These are phyloP conservation scores for Cyclostephanos invisitatus DNA, from an alignment of 108 stramenopile species.

Conservation along the genomic window DNA sequence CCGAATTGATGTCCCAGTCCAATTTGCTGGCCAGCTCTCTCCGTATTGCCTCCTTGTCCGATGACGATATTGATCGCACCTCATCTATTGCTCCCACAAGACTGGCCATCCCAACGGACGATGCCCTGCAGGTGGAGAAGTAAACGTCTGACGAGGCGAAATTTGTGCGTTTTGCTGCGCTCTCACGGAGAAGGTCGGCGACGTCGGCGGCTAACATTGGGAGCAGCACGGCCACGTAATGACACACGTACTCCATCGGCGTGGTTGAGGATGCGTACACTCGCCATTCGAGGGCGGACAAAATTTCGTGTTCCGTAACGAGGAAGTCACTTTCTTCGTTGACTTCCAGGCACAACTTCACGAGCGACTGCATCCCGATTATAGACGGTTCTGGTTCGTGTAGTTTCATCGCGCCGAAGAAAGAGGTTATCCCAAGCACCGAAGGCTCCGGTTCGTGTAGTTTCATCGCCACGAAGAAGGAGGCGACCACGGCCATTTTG, in stretches of 20 bases:
- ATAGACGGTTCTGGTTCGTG: constrained; percentile 4
- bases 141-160: constrained; percentile 8
- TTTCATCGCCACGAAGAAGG: constrained; percentile 40
- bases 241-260: constrained; percentile 25
- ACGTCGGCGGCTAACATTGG: background rate
- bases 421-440: constrained; percentile 22
- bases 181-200: background rate
- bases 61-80: background rate
- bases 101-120: constrained; percentile 18
- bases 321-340: constrained; percentile 4
- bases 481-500: constrained; percentile 24
- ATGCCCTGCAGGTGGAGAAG: constrained; percentile 12
- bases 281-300: constrained; percentile 20
- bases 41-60: constrained; percentile 6
- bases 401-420: no score
- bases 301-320: constrained; percentile 10
- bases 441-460: constrained; percentile 6
- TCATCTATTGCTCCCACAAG: constrained; percentile 14
- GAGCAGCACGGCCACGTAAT: constrained; percentile 6
- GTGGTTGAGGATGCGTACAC: constrained; percentile 3
- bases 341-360: constrained; percentile 22
- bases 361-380: constrained; percentile 7
- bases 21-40: background rate
- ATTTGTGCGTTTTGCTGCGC: constrained; percentile 9
- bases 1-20: constrained; percentile 6